Conservation (phyloP, 2,329 filamentous ascomycete species). For the Dothideomycetes sp. region DNA sequence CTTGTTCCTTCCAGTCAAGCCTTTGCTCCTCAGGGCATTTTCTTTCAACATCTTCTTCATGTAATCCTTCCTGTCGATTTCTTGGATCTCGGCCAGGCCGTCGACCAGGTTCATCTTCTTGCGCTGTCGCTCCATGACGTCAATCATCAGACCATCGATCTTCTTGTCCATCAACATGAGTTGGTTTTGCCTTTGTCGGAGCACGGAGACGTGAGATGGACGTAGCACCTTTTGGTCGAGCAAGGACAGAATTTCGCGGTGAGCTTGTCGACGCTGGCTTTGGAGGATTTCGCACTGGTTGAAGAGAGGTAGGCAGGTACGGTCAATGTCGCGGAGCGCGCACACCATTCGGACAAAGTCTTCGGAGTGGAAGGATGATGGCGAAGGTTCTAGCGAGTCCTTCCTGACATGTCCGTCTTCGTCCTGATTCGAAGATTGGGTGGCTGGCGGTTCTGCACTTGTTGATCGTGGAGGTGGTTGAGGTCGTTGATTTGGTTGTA, state of each 20-base stretch:
- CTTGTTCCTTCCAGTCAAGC: neutral
- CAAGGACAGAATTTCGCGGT: neutral
- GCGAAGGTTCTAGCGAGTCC: conserved; percentile 9
- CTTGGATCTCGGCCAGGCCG: conserved; percentile 2
- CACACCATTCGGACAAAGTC: neutral
- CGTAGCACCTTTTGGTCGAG: neutral
- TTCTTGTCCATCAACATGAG: neutral
- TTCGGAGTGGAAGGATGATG: neutral
- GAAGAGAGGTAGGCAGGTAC: neutral
- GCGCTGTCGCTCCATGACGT: conserved; percentile 1
- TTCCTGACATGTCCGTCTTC: neutral
- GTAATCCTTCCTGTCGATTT: conserved; percentile 5
- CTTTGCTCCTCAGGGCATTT: neutral
- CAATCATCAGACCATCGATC: conserved; percentile 1
- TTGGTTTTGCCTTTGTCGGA: conserved; percentile 1
- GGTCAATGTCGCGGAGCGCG: conserved; percentile 6
- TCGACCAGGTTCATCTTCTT: conserved; percentile 3
- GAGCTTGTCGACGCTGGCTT: neutral
- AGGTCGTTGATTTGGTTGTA: neutral
- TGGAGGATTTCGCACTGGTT: conserved; percentile 3
- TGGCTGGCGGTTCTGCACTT: too few relatives aligned
- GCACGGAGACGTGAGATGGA: neutral
- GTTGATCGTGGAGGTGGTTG: neutral
- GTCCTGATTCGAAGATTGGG: too few relatives aligned
- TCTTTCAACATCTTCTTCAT: neutral